Conservation (phyloP, 148 eudicot genomes). For the Chenopodium berlandieri region DNA sequence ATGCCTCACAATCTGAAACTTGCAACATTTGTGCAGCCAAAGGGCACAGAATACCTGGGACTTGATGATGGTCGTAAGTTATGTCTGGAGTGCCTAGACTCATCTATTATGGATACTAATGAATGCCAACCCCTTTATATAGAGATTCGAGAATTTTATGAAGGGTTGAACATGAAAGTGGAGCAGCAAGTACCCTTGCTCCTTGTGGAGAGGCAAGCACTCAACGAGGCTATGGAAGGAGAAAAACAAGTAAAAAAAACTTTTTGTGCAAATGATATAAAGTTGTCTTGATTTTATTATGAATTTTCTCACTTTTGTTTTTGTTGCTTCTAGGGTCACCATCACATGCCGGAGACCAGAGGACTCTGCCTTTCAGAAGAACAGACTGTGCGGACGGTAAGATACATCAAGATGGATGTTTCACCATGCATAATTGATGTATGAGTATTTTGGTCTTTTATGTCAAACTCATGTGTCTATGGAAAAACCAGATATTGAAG, state of each 20-base stretch:
- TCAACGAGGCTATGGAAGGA: conserved; percentile 99
- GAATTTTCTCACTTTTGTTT: conserved; percentile 3
- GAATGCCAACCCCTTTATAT: conserved; percentile 97
- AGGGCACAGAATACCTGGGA: conserved; percentile 56
- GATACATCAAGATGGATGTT: conserved; percentile 18
- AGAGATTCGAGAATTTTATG: conserved; percentile 91
- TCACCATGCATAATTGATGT: not conserved
- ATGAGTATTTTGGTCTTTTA: not conserved
- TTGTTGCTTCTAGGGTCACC: conserved; percentile 64
- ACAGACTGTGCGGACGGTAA: conserved; percentile 87
- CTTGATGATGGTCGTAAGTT: conserved; percentile 96
- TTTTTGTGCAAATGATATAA: not conserved
- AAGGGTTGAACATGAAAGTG: conserved; percentile 90
- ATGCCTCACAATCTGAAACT: not conserved
- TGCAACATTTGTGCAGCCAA: conserved; percentile 50
- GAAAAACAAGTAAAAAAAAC: conserved; percentile 63
- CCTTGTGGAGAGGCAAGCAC: conserved; percentile 94
- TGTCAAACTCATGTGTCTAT: not conserved
- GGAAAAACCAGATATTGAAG: conserved; percentile 53
- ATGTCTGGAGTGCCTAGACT: conserved; percentile 89
- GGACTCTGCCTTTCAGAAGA: conserved; percentile 99
- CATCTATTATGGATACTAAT: conserved; percentile 89
- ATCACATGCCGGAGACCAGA: conserved; percentile 97
- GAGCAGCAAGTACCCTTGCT: conserved; percentile 88
- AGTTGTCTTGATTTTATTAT: not conserved